These are phyloP conservation scores for Alternaria panax DNA, from an alignment of 2,329 filamentous ascomycete genomes.

Conservation along the genomic window DNA sequence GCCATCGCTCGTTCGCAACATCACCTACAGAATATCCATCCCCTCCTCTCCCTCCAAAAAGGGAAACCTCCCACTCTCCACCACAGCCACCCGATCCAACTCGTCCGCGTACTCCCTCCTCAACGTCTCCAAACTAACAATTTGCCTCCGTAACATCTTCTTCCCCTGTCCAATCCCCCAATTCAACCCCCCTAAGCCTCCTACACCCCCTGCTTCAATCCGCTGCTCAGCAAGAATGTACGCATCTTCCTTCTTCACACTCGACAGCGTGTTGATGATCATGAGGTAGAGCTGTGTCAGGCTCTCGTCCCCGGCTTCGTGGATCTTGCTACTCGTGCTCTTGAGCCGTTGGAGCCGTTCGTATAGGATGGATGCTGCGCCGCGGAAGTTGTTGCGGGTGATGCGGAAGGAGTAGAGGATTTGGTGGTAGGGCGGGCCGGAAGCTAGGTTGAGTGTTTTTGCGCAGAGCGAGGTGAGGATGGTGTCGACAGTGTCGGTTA, in stretches of 20 bases:
- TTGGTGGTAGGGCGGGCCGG: conserved; percentile 76
- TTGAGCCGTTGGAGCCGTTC: conserved; percentile 63
- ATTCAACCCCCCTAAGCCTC: not conserved
- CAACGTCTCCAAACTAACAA: conserved; percentile 86
- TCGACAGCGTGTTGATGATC: conserved; percentile 90
- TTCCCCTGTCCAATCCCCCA: conserved; percentile 36
- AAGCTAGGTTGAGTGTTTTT: conserved; percentile 69
- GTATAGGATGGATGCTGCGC: conserved; percentile 67
- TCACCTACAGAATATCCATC: conserved; percentile 47
- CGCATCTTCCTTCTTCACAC: conserved; percentile 79
- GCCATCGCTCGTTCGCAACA: not conserved
- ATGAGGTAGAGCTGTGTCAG: conserved; percentile 80
- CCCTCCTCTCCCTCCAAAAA: conserved; percentile 60
- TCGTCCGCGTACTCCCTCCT: conserved; percentile 89
- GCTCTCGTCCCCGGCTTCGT: conserved; percentile 60
- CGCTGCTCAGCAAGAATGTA: conserved; percentile 73
- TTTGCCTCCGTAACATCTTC: conserved; percentile 67
- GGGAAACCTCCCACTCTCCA: conserved; percentile 88
- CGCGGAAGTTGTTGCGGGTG: conserved; percentile 83
- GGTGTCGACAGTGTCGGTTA: conserved; percentile 80
- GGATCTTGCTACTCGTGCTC: conserved; percentile 47
- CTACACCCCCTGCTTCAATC: conserved; percentile 48
- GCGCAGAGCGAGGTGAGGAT: conserved; percentile 76
- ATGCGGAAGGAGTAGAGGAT: conserved; percentile 93
- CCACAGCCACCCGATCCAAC: conserved; percentile 84